These are phyloP conservation scores for Penicillium sclerotiorum DNA, from an alignment of 2,329 filamentous ascomycete species.

Conservation along the genomic window DNA sequence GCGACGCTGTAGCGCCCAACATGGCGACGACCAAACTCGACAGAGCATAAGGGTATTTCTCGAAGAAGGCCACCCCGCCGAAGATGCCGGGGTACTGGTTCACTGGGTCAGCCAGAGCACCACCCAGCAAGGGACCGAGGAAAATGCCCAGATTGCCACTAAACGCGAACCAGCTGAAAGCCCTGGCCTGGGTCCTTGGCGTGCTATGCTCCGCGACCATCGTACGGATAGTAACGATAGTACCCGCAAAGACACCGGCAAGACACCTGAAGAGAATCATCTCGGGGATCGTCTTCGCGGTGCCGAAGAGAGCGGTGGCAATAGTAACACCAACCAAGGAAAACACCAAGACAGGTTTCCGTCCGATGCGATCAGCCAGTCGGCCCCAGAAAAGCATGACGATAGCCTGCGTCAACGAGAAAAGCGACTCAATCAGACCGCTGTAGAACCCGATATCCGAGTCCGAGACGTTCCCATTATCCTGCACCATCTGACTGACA, in stretches of 20 bases:
- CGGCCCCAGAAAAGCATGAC: conserved; percentile 76
- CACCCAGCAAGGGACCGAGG: conserved; percentile 67
- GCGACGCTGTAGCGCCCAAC: conserved; percentile 54
- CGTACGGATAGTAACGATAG: conserved; percentile 72
- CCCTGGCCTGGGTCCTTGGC: conserved; percentile 67
- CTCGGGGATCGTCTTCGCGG: conserved; percentile 67
- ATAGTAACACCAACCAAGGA: conserved; percentile 66
- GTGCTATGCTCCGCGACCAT: conserved; percentile 77
- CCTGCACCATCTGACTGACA: conserved; percentile 74
- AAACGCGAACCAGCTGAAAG: conserved; percentile 78
- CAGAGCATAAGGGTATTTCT: conserved; percentile 67
- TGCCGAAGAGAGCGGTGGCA: conserved; percentile 67
- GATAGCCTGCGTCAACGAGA: conserved; percentile 74
- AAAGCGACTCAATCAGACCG: conserved; percentile 71
- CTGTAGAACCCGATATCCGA: conserved; percentile 78
- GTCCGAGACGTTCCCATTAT: conserved; percentile 62
- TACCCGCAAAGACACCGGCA: conserved; percentile 74
- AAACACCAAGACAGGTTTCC: conserved; percentile 71
- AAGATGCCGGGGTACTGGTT: conserved; percentile 64
- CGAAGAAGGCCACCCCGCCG: conserved; percentile 59
- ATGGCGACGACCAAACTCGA: conserved; percentile 61
- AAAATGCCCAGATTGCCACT: conserved; percentile 74
- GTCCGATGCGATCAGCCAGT: conserved; percentile 67
- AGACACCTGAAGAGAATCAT: conserved; percentile 74
- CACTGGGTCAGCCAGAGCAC: conserved; percentile 68